Conservation (phyloP, 345 rosid genomes). For the Linum trigynum region DNA sequence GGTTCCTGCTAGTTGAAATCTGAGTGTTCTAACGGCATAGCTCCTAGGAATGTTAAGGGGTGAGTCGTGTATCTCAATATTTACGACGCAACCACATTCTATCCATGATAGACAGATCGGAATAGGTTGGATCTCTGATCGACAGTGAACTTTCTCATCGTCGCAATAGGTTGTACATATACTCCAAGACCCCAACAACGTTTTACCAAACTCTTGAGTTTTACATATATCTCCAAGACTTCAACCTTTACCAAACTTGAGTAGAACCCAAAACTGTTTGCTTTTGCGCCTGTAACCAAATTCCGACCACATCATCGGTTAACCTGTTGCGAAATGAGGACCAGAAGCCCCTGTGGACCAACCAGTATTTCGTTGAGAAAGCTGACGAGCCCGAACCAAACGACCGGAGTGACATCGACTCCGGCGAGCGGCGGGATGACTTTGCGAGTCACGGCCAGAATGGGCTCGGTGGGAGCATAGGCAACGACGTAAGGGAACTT, state of each 20-base stretch:
- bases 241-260: not conserved
- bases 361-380: slow-evolving; percentile 79
- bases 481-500: slow-evolving; percentile 80
- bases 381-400: slow-evolving; percentile 76
- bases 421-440: slow-evolving; percentile 85
- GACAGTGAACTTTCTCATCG: too few relatives aligned
- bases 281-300: not conserved
- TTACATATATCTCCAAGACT: not conserved
- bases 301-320: slow-evolving; percentile 12
- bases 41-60: too few relatives aligned
- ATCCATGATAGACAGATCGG: too few relatives aligned
- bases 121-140: too few relatives aligned
- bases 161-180: too few relatives aligned
- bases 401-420: slow-evolving; percentile 85
- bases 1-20: too few relatives aligned
- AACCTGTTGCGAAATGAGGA: slow-evolving; percentile 70
- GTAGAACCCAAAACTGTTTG: not conserved
- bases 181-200: too few relatives aligned
- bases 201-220: too few relatives aligned
- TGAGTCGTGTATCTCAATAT: too few relatives aligned
- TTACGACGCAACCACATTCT: too few relatives aligned
- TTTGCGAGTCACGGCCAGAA: slow-evolving; percentile 61
- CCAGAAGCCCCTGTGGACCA: slow-evolving; percentile 90
- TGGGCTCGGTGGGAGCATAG: slow-evolving; percentile 87
- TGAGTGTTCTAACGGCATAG: too few relatives aligned